Evolutionary conservation across 345 rosid species (phyloP), one percentile per base, ranked within the genome.

Genomic region (Corymbia maculata): DNA sequence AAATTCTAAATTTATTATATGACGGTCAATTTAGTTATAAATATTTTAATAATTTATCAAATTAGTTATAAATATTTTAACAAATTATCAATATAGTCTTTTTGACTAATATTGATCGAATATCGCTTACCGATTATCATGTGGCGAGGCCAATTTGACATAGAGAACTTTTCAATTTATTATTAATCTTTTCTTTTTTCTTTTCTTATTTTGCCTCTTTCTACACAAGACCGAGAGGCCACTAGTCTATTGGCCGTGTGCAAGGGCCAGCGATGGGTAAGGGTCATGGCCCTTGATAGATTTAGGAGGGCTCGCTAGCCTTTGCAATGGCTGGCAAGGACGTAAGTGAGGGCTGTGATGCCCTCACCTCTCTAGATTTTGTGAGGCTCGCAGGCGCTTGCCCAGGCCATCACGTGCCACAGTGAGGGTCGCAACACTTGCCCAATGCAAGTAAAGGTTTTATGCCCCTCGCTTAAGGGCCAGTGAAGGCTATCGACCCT

Each of bases 371-470:
- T 5, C 61, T 55, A 55, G 6, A 55, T 55, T 12, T 55, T 9
- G 61, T 12, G 24, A 55, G 28, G 61, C 24, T 12, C 8, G 22
- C 28, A 55, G 12, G 24, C 28, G 12, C 61, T 55, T 55, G 28
- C 61, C 61, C 21, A 55, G 61, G 61, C 28, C 61, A 55, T 55
- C 24, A 12, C 0, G 0, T 2, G 61, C 0, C 0, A 55, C 0
- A 55, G 0, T 9, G 13, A 55, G 61, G 12, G 28, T 12, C 24
- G 24, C 24, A 28, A 55, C 28, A 55, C 28, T 55, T 5, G 0
- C 24, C 0, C 3, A 0, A 21, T 12, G 0, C 9, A 21, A 28
- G 61, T 26, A 55, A 55, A 26, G 7, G 53, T 7, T 3, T 52
- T 17, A 52, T 0, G 15, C 4, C 26, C 26, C 59, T 21, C 21